Evolutionary conservation across 1,139 yeast genomes (phyloP), one percentile per base, ranked within the genome.

Genomic region (Blastobotrys raffinosifermentans): DNA sequence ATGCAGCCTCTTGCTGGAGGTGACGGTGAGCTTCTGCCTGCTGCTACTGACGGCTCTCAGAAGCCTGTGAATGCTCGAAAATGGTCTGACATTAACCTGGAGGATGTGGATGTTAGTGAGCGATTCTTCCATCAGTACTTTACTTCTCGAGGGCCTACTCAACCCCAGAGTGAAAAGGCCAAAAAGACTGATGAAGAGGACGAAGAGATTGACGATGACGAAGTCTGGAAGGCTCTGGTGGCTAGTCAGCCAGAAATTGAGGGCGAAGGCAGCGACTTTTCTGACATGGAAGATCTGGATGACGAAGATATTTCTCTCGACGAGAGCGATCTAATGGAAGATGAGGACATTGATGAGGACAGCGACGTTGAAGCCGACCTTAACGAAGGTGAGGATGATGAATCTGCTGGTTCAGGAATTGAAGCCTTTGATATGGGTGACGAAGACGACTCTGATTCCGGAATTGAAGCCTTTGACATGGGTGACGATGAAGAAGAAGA

Each of bases 1-100:
- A 93, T 93, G 97, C 98, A 91, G 68, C 97, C 98, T 35, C 70
- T 93, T 47, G 93, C 96, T 34, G 97, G 97, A 42, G 75, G 80
- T 1, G 86, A 81, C 45, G 66, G 67, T 32, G 26, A 26, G n/a
- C 16, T 21, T 3, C 7, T 87, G 10, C 79, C 72, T 49, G 75
- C 86, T 18, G 51, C 53, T 38, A 45, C 44, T 14, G 42, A 48
- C 44, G 26, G 50, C 41, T 57, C 58, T 2, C 75, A 69, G 32
- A 54, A 73, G 13, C 94, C 96, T 2, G 93, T 75, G 4, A 89
- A 87, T 55, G 73, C 91, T 2, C 77, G 80, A 49, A 80, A 87
- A 58, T 91, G 97, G 97, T 64, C 80, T 40, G 67, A 70, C 45
- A 77, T 75, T 60, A 76, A 72, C 50, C 69, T 73, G 3, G 72